Evolutionary conservation across 1,139 yeast genomes (phyloP), one percentile per base, ranked within the genome.

Genomic region (Candida mesenterica): DNA sequence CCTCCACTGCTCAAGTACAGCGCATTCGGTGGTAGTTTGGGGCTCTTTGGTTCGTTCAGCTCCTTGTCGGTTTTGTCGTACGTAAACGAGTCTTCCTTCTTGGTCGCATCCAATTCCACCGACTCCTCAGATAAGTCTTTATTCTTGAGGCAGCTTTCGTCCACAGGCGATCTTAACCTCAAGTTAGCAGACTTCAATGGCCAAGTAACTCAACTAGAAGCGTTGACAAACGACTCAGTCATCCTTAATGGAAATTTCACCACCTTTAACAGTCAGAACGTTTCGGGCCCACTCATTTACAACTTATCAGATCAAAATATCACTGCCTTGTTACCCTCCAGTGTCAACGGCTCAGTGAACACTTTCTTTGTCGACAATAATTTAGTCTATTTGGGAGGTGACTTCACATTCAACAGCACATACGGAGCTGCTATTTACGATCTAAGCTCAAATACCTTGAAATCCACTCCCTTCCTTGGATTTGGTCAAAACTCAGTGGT

Each of bases 311-410:
- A 70, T 20, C 63, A 73, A 9, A 54, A 61, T 3, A 59, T 76
- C 31, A 50, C 64, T 12, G 53, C 66, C 3, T 59, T 84, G 15
- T 53, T 67, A 36, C 43, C 40, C 43, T 45, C 43, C 49, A 49
- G 43, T 58, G 70, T 41, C 42, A 47, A 61, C 26, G 94, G 95
- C 1, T 50, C 66, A 0, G 77, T 84, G 4, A 62, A 60, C 15
- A 63, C 86, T 0, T 65, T 80, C 1, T 72, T 66, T 49, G 49
- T 64, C 2, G 75, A 72, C 40, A 59, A 62, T 22, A 63, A 72
- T 13, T 45, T 75, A 17, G 70, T 89, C 0, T 89, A 86, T 52
- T 72, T 87, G 35, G 98, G 97, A 8, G 98, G 98, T 18, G 68
- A 77, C 41, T 78, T 92, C 49, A 58, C 70, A 12, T 82, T 59